Base-by-base conservation (phyloP, 768 basidiomycete species). In the Boletellus ananas region DNA sequence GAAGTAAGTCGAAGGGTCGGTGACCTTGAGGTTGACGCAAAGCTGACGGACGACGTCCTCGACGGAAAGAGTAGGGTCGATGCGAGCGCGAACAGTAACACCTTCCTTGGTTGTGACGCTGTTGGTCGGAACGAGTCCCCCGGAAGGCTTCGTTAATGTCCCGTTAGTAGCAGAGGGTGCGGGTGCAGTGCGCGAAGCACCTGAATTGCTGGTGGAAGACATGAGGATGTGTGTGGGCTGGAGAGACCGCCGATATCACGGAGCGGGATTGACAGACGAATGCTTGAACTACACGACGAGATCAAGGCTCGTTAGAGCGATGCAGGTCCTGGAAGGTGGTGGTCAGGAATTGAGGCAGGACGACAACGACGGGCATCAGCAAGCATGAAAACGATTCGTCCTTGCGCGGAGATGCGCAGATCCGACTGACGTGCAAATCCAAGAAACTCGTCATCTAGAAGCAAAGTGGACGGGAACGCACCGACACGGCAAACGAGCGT, bases 41-140 rank as follows among this genome's bases (percentile, higher is more conserved):
- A 93, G 78, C 66, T 91, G 89, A 49, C 80, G 83, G 44, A 93
- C 79, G 49, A 93, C 91, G 64, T 93, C 90, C 45, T 87, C 83
- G 45, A 91, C 90, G 6, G 85, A 82, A 27, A 92, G 74, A 6
- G 88, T 84, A 14, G 87, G 86, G 63, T 93, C 90, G 57, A 93
- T 93, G 51, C 90, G 81, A 11, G 88, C 84, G 54, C 89, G 84
- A 18, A 92, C 88, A 38, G 83, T 83, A 27, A 78, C 59, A 37
- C 88, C 88, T 17, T 88, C 84, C 49, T 76, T 80, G 7, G 86
- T 90, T 3, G 87, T 84, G 43, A 93, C 88, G 49, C 78, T 88
- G 68, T 93, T 93, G 10, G 90, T 93, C 8, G 90, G 90, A 2
- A 90, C 79, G 29, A 90, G 74, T 23, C 53, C 66, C 6, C 74